Conservation (phyloP, 2,329 filamentous ascomycete genomes). For the Cryphonectria parasitica region DNA sequence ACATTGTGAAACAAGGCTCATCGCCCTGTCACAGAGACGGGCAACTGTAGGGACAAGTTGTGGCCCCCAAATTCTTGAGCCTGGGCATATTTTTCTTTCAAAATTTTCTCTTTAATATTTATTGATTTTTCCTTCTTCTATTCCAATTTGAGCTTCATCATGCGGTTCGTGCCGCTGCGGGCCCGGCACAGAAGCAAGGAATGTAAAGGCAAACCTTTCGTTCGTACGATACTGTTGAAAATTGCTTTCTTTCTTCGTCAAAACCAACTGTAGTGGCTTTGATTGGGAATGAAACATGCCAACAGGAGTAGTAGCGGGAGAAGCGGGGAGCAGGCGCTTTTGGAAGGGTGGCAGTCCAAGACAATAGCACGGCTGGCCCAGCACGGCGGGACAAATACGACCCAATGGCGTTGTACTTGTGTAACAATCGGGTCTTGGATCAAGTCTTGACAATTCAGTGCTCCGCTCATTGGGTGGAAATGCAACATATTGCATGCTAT, state of each 20-base stretch:
- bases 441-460: neutral
- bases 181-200: constrained; percentile 7
- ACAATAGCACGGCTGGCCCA: constrained; percentile 8
- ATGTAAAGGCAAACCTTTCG: neutral
- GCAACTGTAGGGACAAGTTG: neutral
- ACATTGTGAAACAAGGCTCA: neutral
- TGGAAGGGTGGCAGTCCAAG: neutral
- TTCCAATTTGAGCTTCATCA: neutral
- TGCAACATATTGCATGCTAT: neutral
- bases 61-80: neutral
- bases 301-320: neutral
- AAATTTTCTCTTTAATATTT: neutral
- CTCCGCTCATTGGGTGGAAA: neutral
- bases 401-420: neutral
- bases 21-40: neutral
- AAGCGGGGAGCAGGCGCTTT: neutral
- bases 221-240: neutral
- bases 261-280: neutral
- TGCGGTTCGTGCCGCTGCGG: constrained; percentile 12
- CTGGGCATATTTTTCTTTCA: neutral
- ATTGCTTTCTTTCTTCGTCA: neutral
- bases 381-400: neutral
- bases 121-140: neutral
- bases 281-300: neutral
- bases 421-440: neutral